These are phyloP conservation scores for Yamadazyma phyllophila DNA, from an alignment of 805 yeast genomes.

Conservation along the genomic window DNA sequence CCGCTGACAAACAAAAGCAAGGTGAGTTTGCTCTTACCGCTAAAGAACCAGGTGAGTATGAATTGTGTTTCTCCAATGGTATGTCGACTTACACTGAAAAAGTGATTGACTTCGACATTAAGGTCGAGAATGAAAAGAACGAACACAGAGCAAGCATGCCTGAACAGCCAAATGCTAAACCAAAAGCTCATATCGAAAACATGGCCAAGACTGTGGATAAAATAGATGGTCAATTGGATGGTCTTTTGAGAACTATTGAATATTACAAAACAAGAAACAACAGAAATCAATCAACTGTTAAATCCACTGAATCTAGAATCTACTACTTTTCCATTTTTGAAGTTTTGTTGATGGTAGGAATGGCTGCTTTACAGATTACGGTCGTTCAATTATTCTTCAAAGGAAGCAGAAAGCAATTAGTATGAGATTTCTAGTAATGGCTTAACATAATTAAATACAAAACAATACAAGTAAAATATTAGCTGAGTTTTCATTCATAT, in stretches of 20 bases:
- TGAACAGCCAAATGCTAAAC: conserved; percentile 44
- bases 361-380: conserved; percentile 68
- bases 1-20: conserved; percentile 64
- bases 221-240: conserved; percentile 60
- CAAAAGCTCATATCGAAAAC: conserved; percentile 50
- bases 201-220: conserved; percentile 53
- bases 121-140: conserved; percentile 38
- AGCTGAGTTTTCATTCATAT: neutral
- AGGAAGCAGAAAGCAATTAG: conserved; percentile 66
- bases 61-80: conserved; percentile 79
- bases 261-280: conserved; percentile 88
- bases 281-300: conserved; percentile 87
- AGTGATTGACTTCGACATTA: conserved; percentile 79
- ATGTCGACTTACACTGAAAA: conserved; percentile 82
- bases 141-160: conserved; percentile 64
- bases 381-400: conserved; percentile 71
- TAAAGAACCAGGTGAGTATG: conserved; percentile 71
- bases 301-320: conserved; percentile 73
- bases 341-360: conserved; percentile 68
- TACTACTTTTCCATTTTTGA: conserved; percentile 74
- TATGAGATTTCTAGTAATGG: conserved; percentile 25
- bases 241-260: conserved; percentile 58
- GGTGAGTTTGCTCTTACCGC: conserved; percentile 78
- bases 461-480: neutral
- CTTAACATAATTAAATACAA: neutral